Evolutionary conservation across 2,329 filamentous ascomycete species (phyloP), one percentile per base, ranked within the genome.

Genomic region (Penicillium sp.): DNA sequence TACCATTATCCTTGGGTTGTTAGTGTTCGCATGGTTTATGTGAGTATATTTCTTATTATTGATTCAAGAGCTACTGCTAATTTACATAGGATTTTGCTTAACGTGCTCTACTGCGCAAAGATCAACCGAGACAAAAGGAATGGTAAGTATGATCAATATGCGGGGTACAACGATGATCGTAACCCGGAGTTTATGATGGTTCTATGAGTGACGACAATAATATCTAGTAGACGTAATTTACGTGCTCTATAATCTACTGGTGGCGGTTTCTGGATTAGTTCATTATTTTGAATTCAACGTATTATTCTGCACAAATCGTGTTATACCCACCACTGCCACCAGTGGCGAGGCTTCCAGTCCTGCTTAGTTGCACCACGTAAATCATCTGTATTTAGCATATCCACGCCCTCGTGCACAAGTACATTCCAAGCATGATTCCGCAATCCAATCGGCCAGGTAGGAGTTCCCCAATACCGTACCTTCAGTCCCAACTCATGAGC

Each of bases 11-110:
- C 66, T 89, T 27, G 80, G 84, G 0, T 65, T 89, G 23, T 66
- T 89, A 43, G 83, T 84, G 40, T 84, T 80, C 64, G 82, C 84
- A 4, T 89, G 86, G 86, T 79, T 86, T 47, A 74, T 86, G 85
- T 87, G 73, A 79, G 85, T 81, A 8, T 13, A n/a, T 12, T 47
- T 5, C 2, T 12, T 13, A 19, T 45, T 8, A 17, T 6, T 2
- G 1, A 1, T 33, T 23, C 45, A 53, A 40, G 55, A 17, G 6
- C 23, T 27, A 6, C 5, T 12, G 4, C 25, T 48, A 13, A 46
- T 27, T 40, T 15, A 41, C 35, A 3, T 21, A 87, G 84, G 56
- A 80, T 88, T 21, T 71, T 86, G 0, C 71, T 78, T 43, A 89
- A 88, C 63, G 82, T 89, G 2, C 65, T 86, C 0, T 86, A 85